Evolutionary conservation across 805 yeast genomes (phyloP).

Genomic region (Kodamaea kakaduensis): DNA sequence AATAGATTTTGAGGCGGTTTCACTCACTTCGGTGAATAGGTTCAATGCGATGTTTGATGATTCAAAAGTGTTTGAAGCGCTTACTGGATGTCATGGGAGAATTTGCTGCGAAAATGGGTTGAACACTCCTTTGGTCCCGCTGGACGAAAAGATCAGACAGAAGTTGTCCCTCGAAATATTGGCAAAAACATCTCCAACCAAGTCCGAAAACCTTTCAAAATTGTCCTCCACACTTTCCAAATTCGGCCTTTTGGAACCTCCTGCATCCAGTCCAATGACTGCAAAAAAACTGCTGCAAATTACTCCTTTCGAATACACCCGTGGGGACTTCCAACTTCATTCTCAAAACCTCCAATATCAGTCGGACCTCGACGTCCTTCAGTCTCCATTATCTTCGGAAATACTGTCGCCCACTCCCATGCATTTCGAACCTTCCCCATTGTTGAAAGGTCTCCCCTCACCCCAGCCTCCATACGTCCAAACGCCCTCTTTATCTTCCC

Average conservation of each 20-base stretch:
- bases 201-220: not conserved
- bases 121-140: slow-evolving; percentile 2
- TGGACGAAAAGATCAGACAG: not conserved
- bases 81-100: slow-evolving; percentile 4
- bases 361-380: too few species aligned
- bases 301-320: too few species aligned
- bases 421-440: too few species aligned
- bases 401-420: too few species aligned
- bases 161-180: slow-evolving; percentile 1
- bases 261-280: slow-evolving; percentile 2
- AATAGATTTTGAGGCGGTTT: slow-evolving; percentile 9
- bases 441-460: too few species aligned
- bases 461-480: too few species aligned
- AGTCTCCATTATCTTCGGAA: too few species aligned
- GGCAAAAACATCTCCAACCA: not conserved
- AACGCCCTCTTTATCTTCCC: too few species aligned
- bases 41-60: slow-evolving; percentile 3
- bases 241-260: not conserved
- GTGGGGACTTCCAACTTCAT: too few species aligned
- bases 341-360: too few species aligned
- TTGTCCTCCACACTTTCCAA: not conserved
- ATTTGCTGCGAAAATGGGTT: not conserved
- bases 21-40: not conserved
- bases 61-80: slow-evolving; percentile 1
- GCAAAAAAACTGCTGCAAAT: too few species aligned